Base-by-base conservation (phyloP, 2,329 filamentous ascomycete genomes). In the Diplodia corticola region DNA sequence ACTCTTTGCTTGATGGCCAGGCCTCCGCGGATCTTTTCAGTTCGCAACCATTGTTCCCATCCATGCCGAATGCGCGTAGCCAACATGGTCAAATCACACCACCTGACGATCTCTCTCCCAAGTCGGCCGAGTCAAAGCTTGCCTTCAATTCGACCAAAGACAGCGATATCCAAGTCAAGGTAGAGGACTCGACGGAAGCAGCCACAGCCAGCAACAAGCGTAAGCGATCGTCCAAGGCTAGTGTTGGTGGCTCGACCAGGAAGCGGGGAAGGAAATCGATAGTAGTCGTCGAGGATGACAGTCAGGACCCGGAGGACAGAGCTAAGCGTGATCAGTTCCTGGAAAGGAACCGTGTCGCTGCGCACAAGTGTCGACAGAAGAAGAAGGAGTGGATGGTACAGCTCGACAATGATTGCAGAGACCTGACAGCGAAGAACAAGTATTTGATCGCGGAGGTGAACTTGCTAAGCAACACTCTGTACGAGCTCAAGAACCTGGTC, bases 341-440 rank as follows among this genome's bases (percentile, higher is more conserved):
- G 0, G 88, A 91, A 76, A 85, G 89, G 68, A 93, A 93, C 74
- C 84, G 90, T 10, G 79, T 90, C 2, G 90, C 90, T 0, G 90
- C 90, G 1, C 89, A 87, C 74, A 92, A 91, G 73, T 92, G 89
- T 72, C 85, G 90, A 3, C 85, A 89, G 72, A 91, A 91, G 78
- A 87, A 87, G 76, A 87, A 87, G 75, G 83, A 84, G 68, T 84
- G 85, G 71, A 84, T 82, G 40, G 78, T 82, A 65, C 72, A 79
- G 44, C 80, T 87, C 15, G 84, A 87, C 69, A 75, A 75, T 35
- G 77, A 77, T 55, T 77, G 78, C n/a, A 75, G 80, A 48, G 76
- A 78, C 9, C 75, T 77, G 28, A 75, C 74, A 2, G 63, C 71
- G 9, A 74, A 74, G 68, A 76, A 78, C 69, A 76, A 76, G 60